These are phyloP conservation scores for Tagetes erecta DNA, from an alignment of 129 eudicot genomes.

Conservation along the genomic window DNA sequence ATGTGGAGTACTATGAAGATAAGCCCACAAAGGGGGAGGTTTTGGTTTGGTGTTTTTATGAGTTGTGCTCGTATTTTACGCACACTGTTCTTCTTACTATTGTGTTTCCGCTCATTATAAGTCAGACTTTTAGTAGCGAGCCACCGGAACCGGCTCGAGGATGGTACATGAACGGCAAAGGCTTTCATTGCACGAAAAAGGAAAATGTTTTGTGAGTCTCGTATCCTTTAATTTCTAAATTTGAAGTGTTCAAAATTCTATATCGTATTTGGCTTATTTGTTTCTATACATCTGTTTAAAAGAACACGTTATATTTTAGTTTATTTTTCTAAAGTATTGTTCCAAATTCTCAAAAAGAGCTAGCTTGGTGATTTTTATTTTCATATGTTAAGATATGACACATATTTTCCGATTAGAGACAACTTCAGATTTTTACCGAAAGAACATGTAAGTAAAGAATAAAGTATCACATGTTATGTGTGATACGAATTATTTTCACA, in stretches of 20 bases:
- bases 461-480: no score
- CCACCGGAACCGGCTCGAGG: conserved; percentile 54
- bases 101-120: conserved; percentile 72
- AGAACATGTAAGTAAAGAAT: no score
- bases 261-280: no score
- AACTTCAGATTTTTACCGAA: no score
- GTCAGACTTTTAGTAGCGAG: conserved; percentile 48
- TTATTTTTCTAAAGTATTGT: no score
- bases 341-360: no score
- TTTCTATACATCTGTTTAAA: no score
- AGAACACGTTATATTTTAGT: no score
- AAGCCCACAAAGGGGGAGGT: conserved; percentile 64
- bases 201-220: conserved; percentile 61
- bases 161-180: conserved; percentile 50
- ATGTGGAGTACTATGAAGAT: conserved; percentile 46
- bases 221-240: neutral
- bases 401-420: no score
- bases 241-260: neutral
- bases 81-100: conserved; percentile 74
- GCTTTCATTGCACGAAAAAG: conserved; percentile 44
- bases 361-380: no score
- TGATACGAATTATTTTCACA: no score
- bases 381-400: no score
- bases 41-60: conserved; percentile 68
- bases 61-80: conserved; percentile 68